These are phyloP conservation scores for Gigaspora rosea DNA, from an alignment of 192 early-diverging fungal genomes.

Conservation along the genomic window DNA sequence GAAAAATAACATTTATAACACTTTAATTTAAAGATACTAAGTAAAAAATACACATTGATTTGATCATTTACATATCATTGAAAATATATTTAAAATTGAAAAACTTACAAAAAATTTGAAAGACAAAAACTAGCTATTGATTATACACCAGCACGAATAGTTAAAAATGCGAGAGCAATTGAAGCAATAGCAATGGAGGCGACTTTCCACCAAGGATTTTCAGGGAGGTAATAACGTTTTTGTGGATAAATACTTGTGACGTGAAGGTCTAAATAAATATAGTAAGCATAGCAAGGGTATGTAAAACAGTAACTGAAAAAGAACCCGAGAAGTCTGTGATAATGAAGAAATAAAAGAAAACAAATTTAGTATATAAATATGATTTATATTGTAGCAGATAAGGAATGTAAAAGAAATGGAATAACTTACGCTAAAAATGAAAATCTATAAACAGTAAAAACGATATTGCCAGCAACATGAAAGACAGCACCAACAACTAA, in stretches of 20 bases:
- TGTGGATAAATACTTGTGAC: background rate
- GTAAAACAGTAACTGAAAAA: background rate
- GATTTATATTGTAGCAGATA: background rate
- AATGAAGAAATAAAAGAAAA: background rate
- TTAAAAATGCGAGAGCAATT: background rate
- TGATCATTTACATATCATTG: no score
- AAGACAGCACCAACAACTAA: background rate
- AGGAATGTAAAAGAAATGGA: background rate
- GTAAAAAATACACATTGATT: no score
- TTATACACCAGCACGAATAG: background rate
- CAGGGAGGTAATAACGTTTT: conserved; percentile 24
- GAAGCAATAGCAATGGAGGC: background rate
- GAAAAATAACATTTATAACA: no score
- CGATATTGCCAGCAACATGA: conserved; percentile 4
- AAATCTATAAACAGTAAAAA: background rate
- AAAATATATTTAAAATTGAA: no score
- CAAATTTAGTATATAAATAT: background rate
- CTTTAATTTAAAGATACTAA: no score
- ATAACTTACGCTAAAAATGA: background rate
- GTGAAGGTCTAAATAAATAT: background rate
- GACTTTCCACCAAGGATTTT: background rate
- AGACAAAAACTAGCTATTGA: no score
- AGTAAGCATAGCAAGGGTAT: conserved; percentile 13
- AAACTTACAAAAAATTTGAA: no score
- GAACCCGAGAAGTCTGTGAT: background rate